Percentiles rank a stretch among this genome's conserved stretches.
These are phyloP conservation scores for Talaromyces sp. DNA, from an alignment of 2,329 filamentous ascomycete species.

Conservation along the genomic window DNA sequence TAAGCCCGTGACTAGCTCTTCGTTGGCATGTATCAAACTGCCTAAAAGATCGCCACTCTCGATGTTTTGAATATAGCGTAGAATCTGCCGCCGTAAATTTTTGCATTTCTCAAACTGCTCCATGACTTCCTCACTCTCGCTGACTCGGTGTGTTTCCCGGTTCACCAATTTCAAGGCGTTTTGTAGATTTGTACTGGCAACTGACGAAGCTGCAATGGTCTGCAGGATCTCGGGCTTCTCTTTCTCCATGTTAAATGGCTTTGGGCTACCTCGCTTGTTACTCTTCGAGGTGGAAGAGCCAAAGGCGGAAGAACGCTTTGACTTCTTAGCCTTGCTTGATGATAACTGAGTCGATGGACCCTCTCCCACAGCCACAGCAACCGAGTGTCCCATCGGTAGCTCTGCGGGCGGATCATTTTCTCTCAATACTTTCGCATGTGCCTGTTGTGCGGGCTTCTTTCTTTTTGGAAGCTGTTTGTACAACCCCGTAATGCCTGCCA, in stretches of 20 bases:
- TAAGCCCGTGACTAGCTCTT: conserved; percentile 86
- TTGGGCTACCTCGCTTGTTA: conserved; percentile 47
- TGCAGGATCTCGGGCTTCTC: conserved; percentile 84
- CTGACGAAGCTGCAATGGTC: conserved; percentile 81
- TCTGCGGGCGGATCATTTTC: conserved; percentile 61
- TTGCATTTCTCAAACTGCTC: conserved; percentile 83
- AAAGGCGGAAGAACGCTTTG: conserved; percentile 27
- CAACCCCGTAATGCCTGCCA: conserved; percentile 72
- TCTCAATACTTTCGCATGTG: conserved; percentile 73
- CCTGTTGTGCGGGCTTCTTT: conserved; percentile 69
- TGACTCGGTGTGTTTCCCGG: conserved; percentile 79
- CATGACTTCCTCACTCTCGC: conserved; percentile 70
- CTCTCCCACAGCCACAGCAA: conserved; percentile 32
- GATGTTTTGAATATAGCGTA: conserved; percentile 89
- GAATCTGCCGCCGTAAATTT: conserved; percentile 70
- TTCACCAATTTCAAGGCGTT: conserved; percentile 89
- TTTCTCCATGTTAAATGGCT: conserved; percentile 73
- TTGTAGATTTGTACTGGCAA: conserved; percentile 82
- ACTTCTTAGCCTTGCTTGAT: conserved; percentile 23
- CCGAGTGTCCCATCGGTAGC: conserved; percentile 31
- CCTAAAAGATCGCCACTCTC: conserved; percentile 90
- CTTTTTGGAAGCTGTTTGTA: conserved; percentile 63
- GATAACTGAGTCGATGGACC: conserved; percentile 33
- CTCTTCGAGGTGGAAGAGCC: conserved; percentile 41
- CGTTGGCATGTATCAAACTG: conserved; percentile 85